A percentile compares a stretch with the other conserved stretches of the same genome.
These are phyloP conservation scores for Fusarium humuli DNA, from an alignment of 2,329 filamentous ascomycete genomes.

Conservation along the genomic window DNA sequence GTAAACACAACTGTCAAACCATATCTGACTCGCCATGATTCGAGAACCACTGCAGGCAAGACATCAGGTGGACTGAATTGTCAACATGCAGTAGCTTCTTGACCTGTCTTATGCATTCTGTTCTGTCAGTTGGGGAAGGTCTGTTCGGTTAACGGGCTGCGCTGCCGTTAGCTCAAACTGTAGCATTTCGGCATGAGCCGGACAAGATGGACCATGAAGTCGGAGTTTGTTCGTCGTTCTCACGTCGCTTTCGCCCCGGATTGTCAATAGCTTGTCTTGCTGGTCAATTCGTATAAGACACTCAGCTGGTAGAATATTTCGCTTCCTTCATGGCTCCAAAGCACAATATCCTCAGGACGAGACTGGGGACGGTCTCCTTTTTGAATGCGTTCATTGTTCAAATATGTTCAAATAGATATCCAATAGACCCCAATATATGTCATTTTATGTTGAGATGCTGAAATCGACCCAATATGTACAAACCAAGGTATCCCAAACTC, in stretches of 20 bases:
- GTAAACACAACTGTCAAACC: background rate
- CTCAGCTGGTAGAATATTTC: background rate
- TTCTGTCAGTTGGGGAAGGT: background rate
- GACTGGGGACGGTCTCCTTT: background rate
- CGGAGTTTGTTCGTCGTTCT: background rate
- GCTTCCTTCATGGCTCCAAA: background rate
- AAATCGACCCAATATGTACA: constrained; percentile 1
- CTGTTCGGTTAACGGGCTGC: constrained; percentile 16
- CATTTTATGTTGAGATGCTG: background rate
- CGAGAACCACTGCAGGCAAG: background rate
- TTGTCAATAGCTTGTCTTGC: background rate
- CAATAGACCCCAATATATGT: background rate
- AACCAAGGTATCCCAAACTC: constrained; percentile 16
- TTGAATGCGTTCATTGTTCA: background rate
- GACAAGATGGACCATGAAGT: background rate
- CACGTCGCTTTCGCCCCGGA: background rate
- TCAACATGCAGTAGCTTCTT: background rate
- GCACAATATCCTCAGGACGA: background rate
- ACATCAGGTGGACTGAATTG: constrained; percentile 20
- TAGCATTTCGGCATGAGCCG: background rate
- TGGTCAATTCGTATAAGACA: background rate
- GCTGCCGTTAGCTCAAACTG: constrained; percentile 21
- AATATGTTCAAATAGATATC: background rate
- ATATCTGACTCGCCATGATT: background rate
- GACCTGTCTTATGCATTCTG: background rate